Conservation (phyloP, 257 asterid genomes). For the Plectranthus barbatus region DNA sequence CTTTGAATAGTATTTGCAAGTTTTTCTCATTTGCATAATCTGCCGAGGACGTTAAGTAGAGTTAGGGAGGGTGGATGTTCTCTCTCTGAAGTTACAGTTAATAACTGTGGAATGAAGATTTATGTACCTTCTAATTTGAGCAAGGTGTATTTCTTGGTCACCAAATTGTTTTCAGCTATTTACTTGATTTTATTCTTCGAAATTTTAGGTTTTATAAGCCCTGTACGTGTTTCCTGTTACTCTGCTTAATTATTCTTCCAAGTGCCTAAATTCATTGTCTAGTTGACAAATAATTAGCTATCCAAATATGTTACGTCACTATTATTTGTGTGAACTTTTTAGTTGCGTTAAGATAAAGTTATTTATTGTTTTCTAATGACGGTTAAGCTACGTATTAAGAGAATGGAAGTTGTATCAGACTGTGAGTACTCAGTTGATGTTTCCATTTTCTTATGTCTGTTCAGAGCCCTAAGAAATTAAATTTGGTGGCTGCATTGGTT, state of each 20-base stretch:
- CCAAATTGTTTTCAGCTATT: background rate
- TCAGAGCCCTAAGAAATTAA: slow-evolving; percentile 93
- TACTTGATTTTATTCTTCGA: background rate
- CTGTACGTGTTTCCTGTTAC: background rate
- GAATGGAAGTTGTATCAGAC: background rate
- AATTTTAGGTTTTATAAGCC: background rate
- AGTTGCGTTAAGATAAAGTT: background rate
- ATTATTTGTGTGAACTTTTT: background rate
- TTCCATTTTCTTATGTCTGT: background rate
- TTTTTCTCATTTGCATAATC: background rate
- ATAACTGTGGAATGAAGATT: slow-evolving; percentile 5
- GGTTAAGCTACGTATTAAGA: background rate
- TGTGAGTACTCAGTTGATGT: background rate
- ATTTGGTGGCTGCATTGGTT: slow-evolving; percentile 85
- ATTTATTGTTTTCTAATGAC: background rate
- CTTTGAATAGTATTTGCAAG: background rate
- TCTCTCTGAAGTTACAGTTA: background rate
- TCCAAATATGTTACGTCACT: background rate
- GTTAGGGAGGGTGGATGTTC: background rate
- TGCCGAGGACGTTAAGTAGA: background rate
- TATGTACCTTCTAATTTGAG: background rate
- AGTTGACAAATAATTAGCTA: background rate
- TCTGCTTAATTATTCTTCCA: background rate
- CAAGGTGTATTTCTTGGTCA: background rate
- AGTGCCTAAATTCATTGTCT: background rate